Conservation (phyloP, 2,329 filamentous ascomycete genomes). For the Pseudocercospora vitis region DNA sequence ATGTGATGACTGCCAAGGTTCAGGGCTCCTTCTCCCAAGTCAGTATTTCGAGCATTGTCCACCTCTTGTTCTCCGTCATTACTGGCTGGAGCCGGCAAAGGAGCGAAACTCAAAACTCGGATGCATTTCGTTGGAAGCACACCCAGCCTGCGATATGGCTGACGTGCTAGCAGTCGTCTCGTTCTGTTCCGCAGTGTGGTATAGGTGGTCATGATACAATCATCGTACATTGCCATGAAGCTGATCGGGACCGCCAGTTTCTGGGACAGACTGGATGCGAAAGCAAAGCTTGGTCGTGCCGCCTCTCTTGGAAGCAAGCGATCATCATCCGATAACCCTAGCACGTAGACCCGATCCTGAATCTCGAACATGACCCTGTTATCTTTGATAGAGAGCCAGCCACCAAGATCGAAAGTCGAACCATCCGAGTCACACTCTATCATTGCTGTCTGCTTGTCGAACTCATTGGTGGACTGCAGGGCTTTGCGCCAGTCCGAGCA, state of each 20-base stretch:
- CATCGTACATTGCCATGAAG: constrained; percentile 51
- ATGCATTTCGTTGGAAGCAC: constrained; percentile 45
- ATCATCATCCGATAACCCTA: constrained; percentile 41
- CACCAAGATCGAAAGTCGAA: constrained; percentile 47
- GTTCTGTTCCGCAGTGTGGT: constrained; percentile 36
- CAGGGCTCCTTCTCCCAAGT: too few relatives aligned
- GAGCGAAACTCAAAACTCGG: constrained; percentile 43
- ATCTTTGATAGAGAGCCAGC: constrained; percentile 48
- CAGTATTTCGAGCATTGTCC: too few relatives aligned
- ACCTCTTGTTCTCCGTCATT: not conserved
- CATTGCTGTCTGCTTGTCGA: constrained; percentile 31
- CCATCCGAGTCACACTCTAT: constrained; percentile 46
- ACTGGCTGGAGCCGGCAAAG: constrained; percentile 15
- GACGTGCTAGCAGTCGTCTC: constrained; percentile 17
- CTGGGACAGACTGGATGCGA: constrained; percentile 39
- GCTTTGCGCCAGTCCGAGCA: constrained; percentile 46
- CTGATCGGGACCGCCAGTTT: constrained; percentile 47
- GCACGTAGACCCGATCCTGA: constrained; percentile 45
- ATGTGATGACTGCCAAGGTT: constrained; percentile 11
- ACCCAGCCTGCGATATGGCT: constrained; percentile 26
- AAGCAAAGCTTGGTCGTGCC: constrained; percentile 30
- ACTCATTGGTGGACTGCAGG: constrained; percentile 28
- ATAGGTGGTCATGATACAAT: constrained; percentile 50
- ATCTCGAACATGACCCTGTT: constrained; percentile 48
- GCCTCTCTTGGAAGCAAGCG: constrained; percentile 7